Conservation (phyloP, 176 grass and related monocot species). For the Carex scoparia region DNA sequence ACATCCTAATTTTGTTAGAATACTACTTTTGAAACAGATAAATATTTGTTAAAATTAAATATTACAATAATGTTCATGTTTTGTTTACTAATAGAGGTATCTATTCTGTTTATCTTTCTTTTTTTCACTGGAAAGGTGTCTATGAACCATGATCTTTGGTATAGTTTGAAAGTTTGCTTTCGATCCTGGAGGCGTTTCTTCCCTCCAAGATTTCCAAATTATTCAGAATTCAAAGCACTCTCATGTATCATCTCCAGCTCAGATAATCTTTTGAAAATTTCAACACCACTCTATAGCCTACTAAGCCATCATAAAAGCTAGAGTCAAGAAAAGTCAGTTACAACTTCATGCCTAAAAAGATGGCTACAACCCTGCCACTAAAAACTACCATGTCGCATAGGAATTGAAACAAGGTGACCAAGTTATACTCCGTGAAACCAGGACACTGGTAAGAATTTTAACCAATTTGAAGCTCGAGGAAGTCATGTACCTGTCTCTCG, state of each 20-base stretch:
- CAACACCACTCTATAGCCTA: background rate
- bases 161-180: background rate
- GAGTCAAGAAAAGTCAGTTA: background rate
- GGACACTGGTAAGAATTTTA: constrained; percentile 20
- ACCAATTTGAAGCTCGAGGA: background rate
- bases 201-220: background rate
- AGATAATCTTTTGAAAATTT: background rate
- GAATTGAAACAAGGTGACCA: background rate
- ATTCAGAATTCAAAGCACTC: background rate
- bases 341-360: background rate
- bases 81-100: background rate
- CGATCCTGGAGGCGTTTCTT: background rate
- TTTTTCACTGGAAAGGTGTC: background rate
- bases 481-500: constrained; percentile 67
- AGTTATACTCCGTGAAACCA: background rate
- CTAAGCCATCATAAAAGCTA: background rate
- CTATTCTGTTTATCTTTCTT: background rate
- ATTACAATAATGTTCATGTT: background rate
- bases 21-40: background rate
- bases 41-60: background rate
- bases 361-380: background rate
- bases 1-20: background rate
- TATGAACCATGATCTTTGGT: background rate
- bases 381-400: background rate
- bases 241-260: background rate